phyloP scores from a whole-genome alignment of 768 basidiomycete species.

The Phylloporus sp. region DNA sequence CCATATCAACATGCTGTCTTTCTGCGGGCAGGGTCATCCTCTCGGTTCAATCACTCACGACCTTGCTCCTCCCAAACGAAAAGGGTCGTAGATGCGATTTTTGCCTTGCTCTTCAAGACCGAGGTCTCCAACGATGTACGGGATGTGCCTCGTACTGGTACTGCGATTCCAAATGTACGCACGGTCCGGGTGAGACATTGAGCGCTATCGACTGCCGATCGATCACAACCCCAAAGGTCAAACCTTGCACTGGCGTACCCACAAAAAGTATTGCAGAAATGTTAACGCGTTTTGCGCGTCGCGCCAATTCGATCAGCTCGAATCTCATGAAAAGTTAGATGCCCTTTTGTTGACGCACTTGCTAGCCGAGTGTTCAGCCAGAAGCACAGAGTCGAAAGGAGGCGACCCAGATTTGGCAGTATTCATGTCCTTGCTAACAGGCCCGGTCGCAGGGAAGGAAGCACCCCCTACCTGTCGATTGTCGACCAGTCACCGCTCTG shows the following conservation, averaged over 20 bases:
- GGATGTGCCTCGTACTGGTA: constrained; percentile 73
- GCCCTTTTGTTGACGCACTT: constrained; percentile 61
- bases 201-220: constrained; percentile 6
- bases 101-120: constrained; percentile 37
- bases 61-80: constrained; percentile 47
- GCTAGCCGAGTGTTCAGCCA: constrained; percentile 36
- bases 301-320: constrained; percentile 42
- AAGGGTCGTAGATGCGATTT: constrained; percentile 65
- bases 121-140: constrained; percentile 49
- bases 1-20: constrained; percentile 38
- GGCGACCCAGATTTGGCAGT: constrained; percentile 27
- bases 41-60: constrained; percentile 40
- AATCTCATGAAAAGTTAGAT: constrained; percentile 53
- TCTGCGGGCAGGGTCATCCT: constrained; percentile 48
- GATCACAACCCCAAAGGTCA: constrained; percentile 49
- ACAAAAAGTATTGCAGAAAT: constrained; percentile 64
- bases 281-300: constrained; percentile 46
- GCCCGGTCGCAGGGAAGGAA: constrained; percentile 25
- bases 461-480: constrained; percentile 33
- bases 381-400: constrained; percentile 5
- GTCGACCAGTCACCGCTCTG: constrained; percentile 24
- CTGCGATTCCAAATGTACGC: constrained; percentile 59
- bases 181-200: constrained; percentile 5
- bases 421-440: constrained; percentile 45
- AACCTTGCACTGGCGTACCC: constrained; percentile 57